Evolutionary conservation across 2,329 filamentous ascomycete species (phyloP), one percentile per base, ranked within the genome.

Genomic region (Hypoxylon sp.): DNA sequence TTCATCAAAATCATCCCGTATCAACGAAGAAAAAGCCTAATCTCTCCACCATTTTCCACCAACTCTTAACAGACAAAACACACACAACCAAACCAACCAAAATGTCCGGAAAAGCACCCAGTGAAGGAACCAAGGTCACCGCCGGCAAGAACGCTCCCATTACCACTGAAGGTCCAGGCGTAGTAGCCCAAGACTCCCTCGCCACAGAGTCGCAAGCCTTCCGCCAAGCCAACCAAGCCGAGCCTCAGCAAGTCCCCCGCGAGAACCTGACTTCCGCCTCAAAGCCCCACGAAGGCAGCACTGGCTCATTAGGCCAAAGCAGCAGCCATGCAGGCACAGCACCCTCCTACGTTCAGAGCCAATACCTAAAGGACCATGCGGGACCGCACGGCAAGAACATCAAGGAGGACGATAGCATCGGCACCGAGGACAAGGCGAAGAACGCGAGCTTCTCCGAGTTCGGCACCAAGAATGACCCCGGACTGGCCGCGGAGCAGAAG

Each of bases 151-250:
- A 86, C 51, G 83, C 87, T 49, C 86, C 88, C 30, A 62, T 76
- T 0, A 86, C 84, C 65, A 78, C 82, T 14, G 93, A 96, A 79
- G 82, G 85, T 13, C 82, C 90, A 4, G 93, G 93, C 58, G 75
- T 84, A 27, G 85, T 95, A 1, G 81, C 86, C 49, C 82, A 86
- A 13, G 92, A 91, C 80, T 95, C 92, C 6, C 89, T 97, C 4
- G 93, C 93, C 10, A 91, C 89, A 65, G 90, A 95, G 75, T 96
- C 92, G 0, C 61, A 74, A 20, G 59, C 74, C 22, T 81, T 89
- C 66, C 81, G 84, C 51, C 73, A 82, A 22, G 85, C 85, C 64
- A 92, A 91, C 71, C 82, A 79, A 11, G 93, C 85, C 44, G 78
- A 83, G 5, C 81, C 82, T 82, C 7, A 86, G 86, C 46, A 72